A percentile compares a stretch with the other conserved stretches of the same genome.
These are phyloP conservation scores for Fraxinus velutina DNA, from an alignment of 305 asterid species.

Conservation along the genomic window DNA sequence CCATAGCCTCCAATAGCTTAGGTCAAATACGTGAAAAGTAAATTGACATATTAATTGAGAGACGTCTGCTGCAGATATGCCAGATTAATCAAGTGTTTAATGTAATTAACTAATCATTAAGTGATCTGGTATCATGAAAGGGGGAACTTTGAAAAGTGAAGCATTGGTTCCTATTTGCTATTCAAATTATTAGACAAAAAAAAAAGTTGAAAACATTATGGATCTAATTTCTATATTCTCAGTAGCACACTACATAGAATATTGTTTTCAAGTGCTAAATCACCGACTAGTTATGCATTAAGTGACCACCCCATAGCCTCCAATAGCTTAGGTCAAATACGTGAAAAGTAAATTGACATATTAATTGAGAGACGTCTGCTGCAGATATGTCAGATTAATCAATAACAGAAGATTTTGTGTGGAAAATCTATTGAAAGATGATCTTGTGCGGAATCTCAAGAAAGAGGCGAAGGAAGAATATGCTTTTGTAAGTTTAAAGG, in stretches of 20 bases:
- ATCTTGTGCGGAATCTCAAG: too few species aligned
- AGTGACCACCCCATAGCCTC: neutral
- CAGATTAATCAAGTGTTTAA: neutral
- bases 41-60: too few species aligned
- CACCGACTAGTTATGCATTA: neutral
- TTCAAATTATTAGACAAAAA: neutral
- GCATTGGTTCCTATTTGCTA: neutral
- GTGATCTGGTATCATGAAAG: neutral
- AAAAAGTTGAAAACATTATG: too few species aligned
- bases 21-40: too few species aligned
- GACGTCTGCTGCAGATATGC: too few species aligned
- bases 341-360: neutral
- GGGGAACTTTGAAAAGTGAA: neutral
- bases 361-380: neutral
- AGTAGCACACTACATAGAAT: neutral
- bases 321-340: neutral
- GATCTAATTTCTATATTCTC: neutral
- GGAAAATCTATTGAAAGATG: too few species aligned
- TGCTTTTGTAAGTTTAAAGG: too few species aligned
- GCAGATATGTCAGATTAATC: neutral
- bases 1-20: too few species aligned
- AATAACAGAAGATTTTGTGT: too few species aligned
- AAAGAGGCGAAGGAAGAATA: too few species aligned
- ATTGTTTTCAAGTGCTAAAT: neutral
- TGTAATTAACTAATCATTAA: neutral